phyloP scores from a whole-genome alignment of 129 eudicot species.

The Arctium minus region DNA sequence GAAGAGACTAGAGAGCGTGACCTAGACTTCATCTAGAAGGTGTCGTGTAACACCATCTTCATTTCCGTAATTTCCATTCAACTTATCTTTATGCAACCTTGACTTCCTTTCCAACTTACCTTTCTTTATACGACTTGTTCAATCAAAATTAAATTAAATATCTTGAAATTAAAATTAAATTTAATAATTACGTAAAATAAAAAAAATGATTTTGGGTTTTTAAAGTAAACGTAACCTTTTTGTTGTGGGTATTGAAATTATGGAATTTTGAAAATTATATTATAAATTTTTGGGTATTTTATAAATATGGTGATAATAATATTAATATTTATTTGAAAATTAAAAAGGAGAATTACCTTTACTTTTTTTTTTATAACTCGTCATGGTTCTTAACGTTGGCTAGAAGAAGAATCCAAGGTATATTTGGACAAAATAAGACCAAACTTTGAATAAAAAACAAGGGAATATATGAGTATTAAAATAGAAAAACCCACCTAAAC shows the following conservation, averaged over 20 bases:
- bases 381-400: slow-evolving; percentile 13
- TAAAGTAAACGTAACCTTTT: too few species aligned
- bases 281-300: not conserved
- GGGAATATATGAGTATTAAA: not conserved
- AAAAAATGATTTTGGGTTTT: too few species aligned
- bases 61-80: slow-evolving; percentile 15
- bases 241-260: too few species aligned
- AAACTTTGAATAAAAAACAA: not conserved
- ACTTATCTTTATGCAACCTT: slow-evolving; percentile 11
- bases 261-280: too few species aligned
- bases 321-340: not conserved
- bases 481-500: slow-evolving; percentile 19
- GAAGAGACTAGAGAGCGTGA: slow-evolving; percentile 9
- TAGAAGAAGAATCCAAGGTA: slow-evolving; percentile 18
- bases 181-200: not conserved
- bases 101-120: slow-evolving; percentile 11
- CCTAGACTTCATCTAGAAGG: slow-evolving; percentile 18
- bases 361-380: not conserved
- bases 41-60: not conserved
- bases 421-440: slow-evolving; percentile 15
- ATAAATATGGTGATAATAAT: not conserved
- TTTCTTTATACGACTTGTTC: slow-evolving; percentile 24
- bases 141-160: not conserved
- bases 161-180: too few species aligned
- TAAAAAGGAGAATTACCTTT: not conserved